phyloP scores from a whole-genome alignment of 352 stramenopile genomes.

The Globisporangium irregulare region DNA sequence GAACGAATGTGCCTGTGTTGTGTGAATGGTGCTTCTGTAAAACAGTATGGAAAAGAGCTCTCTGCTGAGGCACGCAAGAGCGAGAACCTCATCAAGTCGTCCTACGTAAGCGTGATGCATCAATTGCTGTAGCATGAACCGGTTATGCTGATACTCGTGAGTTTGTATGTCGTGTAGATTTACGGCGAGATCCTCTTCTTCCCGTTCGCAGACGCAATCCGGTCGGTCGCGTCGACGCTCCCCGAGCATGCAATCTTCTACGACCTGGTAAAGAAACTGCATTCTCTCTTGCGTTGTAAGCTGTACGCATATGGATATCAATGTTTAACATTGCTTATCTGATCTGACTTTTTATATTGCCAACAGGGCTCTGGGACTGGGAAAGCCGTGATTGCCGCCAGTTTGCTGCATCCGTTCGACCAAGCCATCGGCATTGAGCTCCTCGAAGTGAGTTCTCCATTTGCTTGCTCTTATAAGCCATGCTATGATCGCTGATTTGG shows the following conservation, averaged over 20 bases:
- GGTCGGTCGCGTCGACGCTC: constrained; percentile 55
- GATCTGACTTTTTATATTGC: neutral
- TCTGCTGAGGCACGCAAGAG: constrained; percentile 76
- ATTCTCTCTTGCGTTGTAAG: neutral
- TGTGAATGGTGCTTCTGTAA: neutral
- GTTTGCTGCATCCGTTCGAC: constrained; percentile 76
- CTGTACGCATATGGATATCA: neutral
- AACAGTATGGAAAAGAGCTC: constrained; percentile 80
- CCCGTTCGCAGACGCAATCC: constrained; percentile 73
- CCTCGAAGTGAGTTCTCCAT: constrained; percentile 37
- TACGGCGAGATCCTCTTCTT: constrained; percentile 88
- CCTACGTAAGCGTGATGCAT: constrained; percentile 41
- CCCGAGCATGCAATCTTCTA: constrained; percentile 79
- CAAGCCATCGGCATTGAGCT: constrained; percentile 83
- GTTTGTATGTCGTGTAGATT: constrained; percentile 35
- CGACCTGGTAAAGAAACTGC: constrained; percentile 49
- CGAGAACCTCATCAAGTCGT: constrained; percentile 77
- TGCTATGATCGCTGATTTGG: neutral
- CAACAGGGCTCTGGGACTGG: constrained; percentile 72
- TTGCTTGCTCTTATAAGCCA: neutral
- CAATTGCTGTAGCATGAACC: neutral
- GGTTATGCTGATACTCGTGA: neutral
- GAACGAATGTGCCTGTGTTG: neutral
- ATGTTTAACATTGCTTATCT: neutral
- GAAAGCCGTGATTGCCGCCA: constrained; percentile 77